phyloP scores from a whole-genome alignment of 2,329 filamentous ascomycete genomes.

The Myriosclerotinia curreyana region DNA sequence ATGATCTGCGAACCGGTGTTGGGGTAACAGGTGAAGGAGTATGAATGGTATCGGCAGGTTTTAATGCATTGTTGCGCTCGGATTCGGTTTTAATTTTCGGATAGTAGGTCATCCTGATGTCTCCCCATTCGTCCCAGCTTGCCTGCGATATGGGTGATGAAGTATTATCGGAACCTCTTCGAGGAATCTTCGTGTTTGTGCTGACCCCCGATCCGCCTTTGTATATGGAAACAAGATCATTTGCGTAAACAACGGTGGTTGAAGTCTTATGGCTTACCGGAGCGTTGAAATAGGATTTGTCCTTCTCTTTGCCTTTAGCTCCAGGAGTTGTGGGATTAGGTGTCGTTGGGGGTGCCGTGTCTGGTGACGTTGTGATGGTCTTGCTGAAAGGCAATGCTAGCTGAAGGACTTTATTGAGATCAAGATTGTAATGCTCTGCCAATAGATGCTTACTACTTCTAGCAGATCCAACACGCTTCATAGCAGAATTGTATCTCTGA shows the following conservation, averaged over 20 bases:
- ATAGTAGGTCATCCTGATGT: slow-evolving; percentile 80
- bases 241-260: slow-evolving; percentile 66
- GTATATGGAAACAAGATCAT: slow-evolving; percentile 75
- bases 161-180: slow-evolving; percentile 35
- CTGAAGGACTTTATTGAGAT: slow-evolving; percentile 77
- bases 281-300: slow-evolving; percentile 53
- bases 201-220: slow-evolving; percentile 49
- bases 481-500: slow-evolving; percentile 86
- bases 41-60: slow-evolving; percentile 35
- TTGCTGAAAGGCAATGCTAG: slow-evolving; percentile 80
- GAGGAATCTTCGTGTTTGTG: slow-evolving; percentile 36
- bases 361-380: slow-evolving; percentile 52
- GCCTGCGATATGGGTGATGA: slow-evolving; percentile 36
- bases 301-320: slow-evolving; percentile 79
- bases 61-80: slow-evolving; percentile 31
- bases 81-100: slow-evolving; percentile 39
- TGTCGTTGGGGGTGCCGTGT: slow-evolving; percentile 49
- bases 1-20: slow-evolving; percentile 39
- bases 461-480: slow-evolving; percentile 69
- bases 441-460: slow-evolving; percentile 72
- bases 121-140: slow-evolving; percentile 75
- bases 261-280: slow-evolving; percentile 42
- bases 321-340: slow-evolving; percentile 53
- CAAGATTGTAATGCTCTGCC: slow-evolving; percentile 79
- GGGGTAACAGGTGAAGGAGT: slow-evolving; percentile 36